Percentiles rank a stretch among this genome's conserved stretches.
phyloP scores from a whole-genome alignment of 306 rosid genomes.

The Dalbergia cultrata region DNA sequence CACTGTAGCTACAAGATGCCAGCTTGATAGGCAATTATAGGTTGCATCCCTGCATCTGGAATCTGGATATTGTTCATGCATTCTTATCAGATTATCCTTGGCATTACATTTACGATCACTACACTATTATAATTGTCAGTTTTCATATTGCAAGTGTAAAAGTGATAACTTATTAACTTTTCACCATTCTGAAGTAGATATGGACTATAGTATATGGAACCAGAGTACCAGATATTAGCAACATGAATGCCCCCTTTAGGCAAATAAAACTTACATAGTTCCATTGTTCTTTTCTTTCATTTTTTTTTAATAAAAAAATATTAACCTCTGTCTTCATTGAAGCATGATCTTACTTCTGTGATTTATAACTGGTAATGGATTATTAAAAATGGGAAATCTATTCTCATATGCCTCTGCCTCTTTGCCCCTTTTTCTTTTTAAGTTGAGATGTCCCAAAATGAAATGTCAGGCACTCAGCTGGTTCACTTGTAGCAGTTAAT shows the following conservation, averaged over 20 bases:
- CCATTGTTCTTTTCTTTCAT: background rate
- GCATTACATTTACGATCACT: constrained; percentile 16
- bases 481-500: constrained; percentile 81
- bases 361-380: background rate
- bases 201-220: background rate
- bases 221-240: background rate
- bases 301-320: background rate
- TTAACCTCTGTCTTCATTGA: constrained; percentile 20
- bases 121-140: constrained; percentile 1
- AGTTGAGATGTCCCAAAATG: constrained; percentile 44
- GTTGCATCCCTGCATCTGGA: constrained; percentile 24
- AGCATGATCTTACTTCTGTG: constrained; percentile 6
- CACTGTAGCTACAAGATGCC: background rate
- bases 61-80: background rate
- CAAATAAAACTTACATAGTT: constrained; percentile 27
- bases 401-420: constrained; percentile 17
- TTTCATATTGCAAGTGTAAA: constrained; percentile 23
- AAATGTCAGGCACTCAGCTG: constrained; percentile 90
- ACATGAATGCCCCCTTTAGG: constrained; percentile 15
- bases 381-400: background rate
- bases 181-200: background rate
- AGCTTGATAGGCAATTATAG: constrained; percentile 10
- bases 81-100: constrained; percentile 21
- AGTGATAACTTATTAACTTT: constrained; percentile 6
- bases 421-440: constrained; percentile 13